Base-by-base conservation (phyloP, 768 basidiomycete genomes). In the Lactarius vividus region DNA sequence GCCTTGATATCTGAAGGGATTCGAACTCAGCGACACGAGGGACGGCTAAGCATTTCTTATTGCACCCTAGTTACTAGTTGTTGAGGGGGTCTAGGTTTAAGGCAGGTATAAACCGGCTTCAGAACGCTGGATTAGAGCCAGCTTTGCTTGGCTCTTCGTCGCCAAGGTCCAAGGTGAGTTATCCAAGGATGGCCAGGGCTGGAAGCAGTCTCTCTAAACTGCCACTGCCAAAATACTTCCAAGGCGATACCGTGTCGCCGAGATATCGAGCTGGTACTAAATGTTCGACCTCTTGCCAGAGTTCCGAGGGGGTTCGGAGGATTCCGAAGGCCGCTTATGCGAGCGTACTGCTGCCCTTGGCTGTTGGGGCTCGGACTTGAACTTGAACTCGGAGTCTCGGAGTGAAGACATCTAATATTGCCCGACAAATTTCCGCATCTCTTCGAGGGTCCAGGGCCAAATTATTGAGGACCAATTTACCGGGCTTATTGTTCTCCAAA, bases 1-100 rank as follows among this genome's bases (percentile, higher is more conserved):
- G 29, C 60, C 55, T 61, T 49, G 40, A 65, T 20, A 20, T 7
- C 57, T 39, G 10, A 26, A 37, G 10, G 46, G 29, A 53, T 66
- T 66, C 26, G 49, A 66, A 62, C 65, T 66, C 65, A 66, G 65
- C 61, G 60, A 39, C 28, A 57, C 46, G 44, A 52, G 59, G 2
- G 49, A 28, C 26, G 46, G 46, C 20, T 23, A 49, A 37, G 11
- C 49, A 13, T 7, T 15, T 13, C 49, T 52, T 52, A 7, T 52
- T 23, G 23, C 26, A n/a, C 2, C 13, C 23, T 49, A 49, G 49
- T 15, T 15, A 49, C 13, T 2, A 49, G 49, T 49, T 26, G 2
- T 26, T 28, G 49, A 52, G 26, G 26, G 11, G 46, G 46, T 26
- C 13, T 15, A 49, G 49, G 23, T 52, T 23, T 49, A 4, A 49